Conservation (phyloP, 352 stramenopile genomes). For the Pythium brassicae region DNA sequence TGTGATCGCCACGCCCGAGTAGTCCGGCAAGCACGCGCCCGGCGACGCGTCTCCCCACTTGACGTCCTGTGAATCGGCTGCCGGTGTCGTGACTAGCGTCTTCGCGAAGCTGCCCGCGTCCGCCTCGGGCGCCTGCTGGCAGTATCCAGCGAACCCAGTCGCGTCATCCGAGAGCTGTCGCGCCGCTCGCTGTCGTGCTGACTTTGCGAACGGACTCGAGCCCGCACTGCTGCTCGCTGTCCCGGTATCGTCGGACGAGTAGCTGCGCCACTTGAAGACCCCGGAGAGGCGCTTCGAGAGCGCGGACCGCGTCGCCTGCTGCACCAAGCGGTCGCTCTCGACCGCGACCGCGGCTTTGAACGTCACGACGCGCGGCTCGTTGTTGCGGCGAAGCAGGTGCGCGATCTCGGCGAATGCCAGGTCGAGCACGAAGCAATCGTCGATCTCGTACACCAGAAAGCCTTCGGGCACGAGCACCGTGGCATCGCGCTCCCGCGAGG, state of each 20-base stretch:
- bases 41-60: slow-evolving; percentile 13
- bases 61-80: slow-evolving; percentile 1
- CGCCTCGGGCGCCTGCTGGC: background rate
- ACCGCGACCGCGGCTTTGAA: slow-evolving; percentile 56
- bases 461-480: slow-evolving; percentile 43
- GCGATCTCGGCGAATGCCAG: slow-evolving; percentile 61
- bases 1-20: slow-evolving; percentile 42
- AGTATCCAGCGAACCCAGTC: background rate
- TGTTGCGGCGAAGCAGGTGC: slow-evolving; percentile 48
- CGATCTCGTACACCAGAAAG: slow-evolving; percentile 62
- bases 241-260: slow-evolving; percentile 18
- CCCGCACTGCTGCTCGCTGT: slow-evolving; percentile 13
- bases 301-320: slow-evolving; percentile 12
- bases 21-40: slow-evolving; percentile 38
- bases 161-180: slow-evolving; percentile 10
- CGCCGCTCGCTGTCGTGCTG: slow-evolving; percentile 8
- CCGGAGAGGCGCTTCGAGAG: slow-evolving; percentile 45
- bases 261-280: slow-evolving; percentile 41
- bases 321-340: slow-evolving; percentile 18
- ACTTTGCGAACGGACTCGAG: slow-evolving; percentile 20
- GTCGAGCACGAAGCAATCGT: slow-evolving; percentile 45
- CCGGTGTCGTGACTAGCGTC: background rate
- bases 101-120: background rate
- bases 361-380: slow-evolving; percentile 34
- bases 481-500: slow-evolving; percentile 4